Evolutionary conservation across 345 rosid species (phyloP).

Genomic region (Lepidium didymum): DNA sequence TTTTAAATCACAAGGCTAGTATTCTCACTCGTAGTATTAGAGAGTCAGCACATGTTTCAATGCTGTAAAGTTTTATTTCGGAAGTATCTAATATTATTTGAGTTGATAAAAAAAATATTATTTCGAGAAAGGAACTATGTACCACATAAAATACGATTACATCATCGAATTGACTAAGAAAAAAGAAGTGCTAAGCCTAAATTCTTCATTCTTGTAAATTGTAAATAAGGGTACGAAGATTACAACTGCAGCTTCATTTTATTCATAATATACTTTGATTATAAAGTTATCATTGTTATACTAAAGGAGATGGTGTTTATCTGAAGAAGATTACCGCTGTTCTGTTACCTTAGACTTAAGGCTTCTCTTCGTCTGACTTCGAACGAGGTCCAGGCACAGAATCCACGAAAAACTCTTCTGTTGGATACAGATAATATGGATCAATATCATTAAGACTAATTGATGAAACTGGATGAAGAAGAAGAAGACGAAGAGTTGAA

Average conservation of each 20-base stretch:
- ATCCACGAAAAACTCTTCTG: conserved; percentile 90
- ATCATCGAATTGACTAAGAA: neutral
- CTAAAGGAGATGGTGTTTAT: neutral
- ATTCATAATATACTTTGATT: conserved; percentile 12
- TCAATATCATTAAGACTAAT: neutral
- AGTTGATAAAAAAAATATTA: too few relatives aligned
- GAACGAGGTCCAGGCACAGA: conserved; percentile 74
- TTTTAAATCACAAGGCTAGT: too few relatives aligned
- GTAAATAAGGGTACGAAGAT: neutral
- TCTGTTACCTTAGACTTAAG: conserved; percentile 33
- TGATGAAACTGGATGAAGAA: neutral
- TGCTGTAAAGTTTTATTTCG: too few relatives aligned
- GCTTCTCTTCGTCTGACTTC: conserved; percentile 83
- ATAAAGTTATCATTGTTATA: neutral
- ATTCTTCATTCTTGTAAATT: neutral
- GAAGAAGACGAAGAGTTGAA: neutral
- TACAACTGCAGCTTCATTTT: neutral
- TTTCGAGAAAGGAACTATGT: neutral
- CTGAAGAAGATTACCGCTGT: neutral
- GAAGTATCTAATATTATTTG: too few relatives aligned
- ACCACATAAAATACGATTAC: neutral
- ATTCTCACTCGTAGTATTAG: too few relatives aligned
- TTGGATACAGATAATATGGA: neutral
- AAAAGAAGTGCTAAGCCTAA: neutral
- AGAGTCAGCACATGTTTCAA: too few relatives aligned